phyloP scores from a whole-genome alignment of 176 grass and related monocot species.

The Puccinellia tenuiflora region DNA sequence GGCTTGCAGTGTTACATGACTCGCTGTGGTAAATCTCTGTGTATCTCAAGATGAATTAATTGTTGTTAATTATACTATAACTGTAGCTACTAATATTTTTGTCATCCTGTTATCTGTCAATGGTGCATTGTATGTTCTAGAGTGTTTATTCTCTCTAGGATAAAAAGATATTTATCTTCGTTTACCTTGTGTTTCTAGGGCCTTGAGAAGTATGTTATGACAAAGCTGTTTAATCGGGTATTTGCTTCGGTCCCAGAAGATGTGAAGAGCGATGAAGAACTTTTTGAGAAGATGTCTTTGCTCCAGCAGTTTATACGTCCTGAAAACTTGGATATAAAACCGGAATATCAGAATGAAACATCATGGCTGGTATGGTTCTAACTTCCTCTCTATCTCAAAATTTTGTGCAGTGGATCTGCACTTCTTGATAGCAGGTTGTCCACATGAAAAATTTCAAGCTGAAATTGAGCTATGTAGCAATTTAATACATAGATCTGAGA shows the following conservation, averaged over 20 bases:
- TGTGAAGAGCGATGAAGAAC: constrained; percentile 78
- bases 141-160: constrained; percentile 3
- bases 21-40: not conserved
- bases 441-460: not conserved
- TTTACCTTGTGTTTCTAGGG: constrained; percentile 54
- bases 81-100: not conserved
- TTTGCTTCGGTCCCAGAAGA: constrained; percentile 98
- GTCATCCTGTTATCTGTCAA: not conserved
- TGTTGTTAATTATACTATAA: not conserved
- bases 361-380: constrained; percentile 81
- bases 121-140: not conserved
- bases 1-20: not conserved
- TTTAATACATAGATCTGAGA: not conserved
- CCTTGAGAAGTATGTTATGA: constrained; percentile 99
- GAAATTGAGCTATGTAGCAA: not conserved
- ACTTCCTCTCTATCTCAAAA: not conserved
- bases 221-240: constrained; percentile 81
- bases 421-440: not conserved
- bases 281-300: constrained; percentile 94
- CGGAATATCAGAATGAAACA: constrained; percentile 93
- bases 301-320: constrained; percentile 81
- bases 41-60: not conserved
- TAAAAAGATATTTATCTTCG: constrained; percentile 2
- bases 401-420: not conserved
- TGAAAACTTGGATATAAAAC: constrained; percentile 93